Percentiles rank a stretch among this genome's conserved stretches.
Conservation (phyloP, 2,329 filamentous ascomycete genomes). For the Ilyonectria destructans region DNA sequence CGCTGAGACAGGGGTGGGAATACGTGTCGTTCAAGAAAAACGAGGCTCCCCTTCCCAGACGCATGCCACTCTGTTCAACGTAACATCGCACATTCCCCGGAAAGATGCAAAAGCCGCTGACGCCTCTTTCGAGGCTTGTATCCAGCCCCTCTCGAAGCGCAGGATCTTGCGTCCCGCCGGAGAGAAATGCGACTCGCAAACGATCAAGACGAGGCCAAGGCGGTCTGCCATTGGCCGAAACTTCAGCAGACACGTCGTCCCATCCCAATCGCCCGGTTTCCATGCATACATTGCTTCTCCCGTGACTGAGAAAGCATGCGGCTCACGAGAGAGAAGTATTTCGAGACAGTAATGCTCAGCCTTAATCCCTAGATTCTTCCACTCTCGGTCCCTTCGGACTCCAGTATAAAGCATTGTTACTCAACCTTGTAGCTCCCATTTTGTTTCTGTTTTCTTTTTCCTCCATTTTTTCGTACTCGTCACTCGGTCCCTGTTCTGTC, state of each 20-base stretch:
- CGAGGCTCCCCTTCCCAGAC: slow-evolving; percentile 3
- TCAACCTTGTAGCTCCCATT: slow-evolving; percentile 10
- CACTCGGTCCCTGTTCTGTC: slow-evolving; percentile 25
- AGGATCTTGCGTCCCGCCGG: slow-evolving; percentile 13
- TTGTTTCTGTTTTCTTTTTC: slow-evolving; percentile 13
- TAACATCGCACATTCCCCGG: slow-evolving; percentile 1
- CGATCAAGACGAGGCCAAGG: slow-evolving; percentile 34
- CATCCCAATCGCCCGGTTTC: slow-evolving; percentile 14
- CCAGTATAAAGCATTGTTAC: slow-evolving; percentile 15
- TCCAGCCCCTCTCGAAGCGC: slow-evolving; percentile 12
- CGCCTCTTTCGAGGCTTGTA: slow-evolving; percentile 12
- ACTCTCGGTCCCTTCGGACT: background rate
- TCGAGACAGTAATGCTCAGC: slow-evolving; percentile 7
- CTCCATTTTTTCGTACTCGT: slow-evolving; percentile 17
- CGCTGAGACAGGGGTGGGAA: background rate
- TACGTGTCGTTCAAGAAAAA: slow-evolving; percentile 1
- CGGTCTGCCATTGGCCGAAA: slow-evolving; percentile 33
- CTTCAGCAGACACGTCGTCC: slow-evolving; percentile 19
- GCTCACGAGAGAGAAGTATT: slow-evolving; percentile 17
- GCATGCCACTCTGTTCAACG: slow-evolving; percentile 1
- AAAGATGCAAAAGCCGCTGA: slow-evolving; percentile 10
- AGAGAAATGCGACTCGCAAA: slow-evolving; percentile 1
- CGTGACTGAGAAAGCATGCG: slow-evolving; percentile 14
- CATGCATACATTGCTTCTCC: slow-evolving; percentile 15
- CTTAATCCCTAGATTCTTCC: slow-evolving; percentile 5